Base-by-base conservation (phyloP, 148 eudicot genomes). In the Rhododendron griersonianum region DNA sequence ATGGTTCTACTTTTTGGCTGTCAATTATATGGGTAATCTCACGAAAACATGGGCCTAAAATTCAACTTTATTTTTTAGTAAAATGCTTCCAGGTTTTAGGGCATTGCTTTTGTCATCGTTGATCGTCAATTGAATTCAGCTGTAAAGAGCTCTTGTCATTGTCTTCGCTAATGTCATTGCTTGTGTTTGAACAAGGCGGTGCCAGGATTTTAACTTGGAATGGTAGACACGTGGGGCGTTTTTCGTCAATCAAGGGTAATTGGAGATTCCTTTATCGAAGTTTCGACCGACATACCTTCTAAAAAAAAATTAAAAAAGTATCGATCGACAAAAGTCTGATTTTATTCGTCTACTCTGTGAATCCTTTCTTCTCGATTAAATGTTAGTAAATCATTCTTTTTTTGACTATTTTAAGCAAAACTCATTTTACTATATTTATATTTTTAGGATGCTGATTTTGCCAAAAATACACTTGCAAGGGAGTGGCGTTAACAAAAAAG, bases 31-130 rank as follows among this genome's bases (percentile, higher is more conserved):
- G 82, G 39, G 23, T 48, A 25, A 15, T 80, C 63, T 61, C 55
- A 50, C 35, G 63, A 80, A 80, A 51, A 50, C 63, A 53, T 51
- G 33, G 83, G 16, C 23, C 67, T 30, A 25, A 80, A 47, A 80
- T 80, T 53, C 65, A 51, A 51, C 83, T 80, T 53, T 53, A 80
- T 33, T 33, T 53, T 80, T 6, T 50, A 13, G 41, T 80, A 15
- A 10, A 80, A 48, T 7, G 55, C 83, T 51, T 80, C 83, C 83
- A 28, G 65, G 23, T 80, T 59, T 81, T 81, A 18, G 30, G 73
- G 71, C 73, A 1, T 19, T 37, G 19, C 48, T 57, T 55, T 35
- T 41, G 11, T 15, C n/a, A 19, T 78, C 19, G 53, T 78, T 78
- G 19, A 59, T 59, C 44, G 37, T 39, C 73, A 55, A 57, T 37